Evolutionary conservation across 108 stramenopile genomes (phyloP), one percentile per base, ranked within the genome.

Genomic region (Aurantiochytrium sp.): DNA sequence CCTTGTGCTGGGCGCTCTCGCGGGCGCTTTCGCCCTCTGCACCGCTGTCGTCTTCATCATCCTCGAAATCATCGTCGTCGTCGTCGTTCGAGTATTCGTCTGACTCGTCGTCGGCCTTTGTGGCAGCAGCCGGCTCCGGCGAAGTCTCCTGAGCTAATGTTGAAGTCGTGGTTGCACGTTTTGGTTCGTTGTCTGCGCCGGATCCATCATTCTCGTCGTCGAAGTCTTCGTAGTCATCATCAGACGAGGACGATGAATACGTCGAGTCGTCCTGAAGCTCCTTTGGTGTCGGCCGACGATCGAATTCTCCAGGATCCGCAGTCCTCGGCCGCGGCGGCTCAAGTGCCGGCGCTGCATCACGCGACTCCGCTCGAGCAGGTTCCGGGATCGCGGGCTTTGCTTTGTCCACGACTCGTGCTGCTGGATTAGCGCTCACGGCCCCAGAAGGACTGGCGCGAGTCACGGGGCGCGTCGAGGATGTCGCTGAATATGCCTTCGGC

Each of bases 221-320:
- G 10, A n/a, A 52, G 6, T 85, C 85, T 54, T 52, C 85, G 10
- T 85, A 12, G 15, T 85, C 85, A 24, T 52, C 15, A 12, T 85
- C n/a, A 10, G 12, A 12, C 24, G 5, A 6, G 10, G 6, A 19
- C 24, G 22, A 19, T 54, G 48, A 27, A 54, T 6, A 30, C 42
- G n/a, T 81, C 2, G 73, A 81, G 42, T 81, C 73, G 12, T 65
- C 59, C 59, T 65, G 59, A 65, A 65, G 59, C 34, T 65, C 59
- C 19, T 65, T 65, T 65, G 59, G 59, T 6, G 59, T 65, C 32
- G 59, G 59, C 8, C 24, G 59, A 34, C 59, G 59, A 65, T 65
- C 59, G 24, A 65, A 65, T 27, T 65, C 59, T 65, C 59, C 59
- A 15, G 59, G 59, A 0, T 65, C 59, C 8, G 59, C 59, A 65